Evolutionary conservation across 352 stramenopile genomes (phyloP), one percentile per base, ranked within the genome.

Genomic region (Globisporangium orthogonon): DNA sequence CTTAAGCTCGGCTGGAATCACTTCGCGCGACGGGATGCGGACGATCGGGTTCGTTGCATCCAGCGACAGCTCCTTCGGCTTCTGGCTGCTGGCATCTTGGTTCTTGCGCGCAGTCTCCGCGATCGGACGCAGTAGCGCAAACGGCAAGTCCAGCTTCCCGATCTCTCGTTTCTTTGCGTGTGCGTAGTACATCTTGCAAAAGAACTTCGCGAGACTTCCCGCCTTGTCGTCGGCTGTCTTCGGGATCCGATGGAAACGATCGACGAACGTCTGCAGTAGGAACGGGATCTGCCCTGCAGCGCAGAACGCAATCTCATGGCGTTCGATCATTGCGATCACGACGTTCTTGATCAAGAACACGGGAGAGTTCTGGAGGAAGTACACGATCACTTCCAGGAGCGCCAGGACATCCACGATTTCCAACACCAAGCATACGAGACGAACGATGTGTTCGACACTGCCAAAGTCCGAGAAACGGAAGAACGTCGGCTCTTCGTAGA

Each of bases 111-210:
- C 80, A 9, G 74, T 87, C 67, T 90, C 70, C 4, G 83, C 83
- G 52, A 93, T 91, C 7, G 81, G 75, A 23, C 73, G 82, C 18
- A 93, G 66, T 17, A 93, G 63, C 7, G 78, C 72, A 50, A 89
- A 75, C 1, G 83, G 83, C 35, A 93, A 67, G 50, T 93, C 80
- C 4, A 89, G 58, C 56, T 89, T 91, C 9, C 70, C 81, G 10
- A 90, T 88, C 53, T 90, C 78, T 63, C 87, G 86, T 54, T 87
- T 89, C 63, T 91, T 91, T 28, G 83, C 83, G 52, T 93, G 83
- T 3, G 69, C 74, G 52, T 90, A 90, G 54, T 91, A 93, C 78
- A 93, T 81, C 37, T 81, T 86, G 64, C 80, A 89, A 44, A 93
- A 93, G 41, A 91, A 93, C 55, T 87, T 77, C 14, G 83, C 83